Conservation (phyloP, 257 asterid genomes). For the Prunella vulgaris region DNA sequence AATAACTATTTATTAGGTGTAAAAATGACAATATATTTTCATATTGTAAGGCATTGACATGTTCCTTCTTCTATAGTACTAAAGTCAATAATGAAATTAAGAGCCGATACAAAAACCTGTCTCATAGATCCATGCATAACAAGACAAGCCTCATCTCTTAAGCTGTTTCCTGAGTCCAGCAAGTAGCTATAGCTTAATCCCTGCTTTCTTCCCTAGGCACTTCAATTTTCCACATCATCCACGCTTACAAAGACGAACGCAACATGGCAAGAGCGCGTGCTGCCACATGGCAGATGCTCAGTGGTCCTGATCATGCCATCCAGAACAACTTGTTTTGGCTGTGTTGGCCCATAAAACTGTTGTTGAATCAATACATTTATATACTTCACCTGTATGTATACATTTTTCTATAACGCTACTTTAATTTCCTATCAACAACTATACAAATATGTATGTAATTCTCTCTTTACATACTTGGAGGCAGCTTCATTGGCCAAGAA, state of each 20-base stretch:
- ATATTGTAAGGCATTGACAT: slow-evolving; percentile 7
- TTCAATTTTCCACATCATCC: not conserved
- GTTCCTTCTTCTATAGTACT: not conserved
- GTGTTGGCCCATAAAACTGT: slow-evolving; percentile 24
- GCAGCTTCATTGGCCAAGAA: slow-evolving; percentile 23
- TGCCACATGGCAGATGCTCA: slow-evolving; percentile 14
- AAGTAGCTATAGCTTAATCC: slow-evolving; percentile 6
- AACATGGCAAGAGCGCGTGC: not conserved
- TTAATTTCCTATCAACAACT: slow-evolving; percentile 27
- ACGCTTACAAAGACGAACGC: not conserved
- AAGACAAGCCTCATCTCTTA: not conserved
- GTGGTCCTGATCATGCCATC: slow-evolving; percentile 16
- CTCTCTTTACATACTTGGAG: slow-evolving; percentile 7
- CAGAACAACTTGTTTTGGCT: slow-evolving; percentile 21
- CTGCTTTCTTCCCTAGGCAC: slow-evolving; percentile 6
- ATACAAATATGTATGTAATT: slow-evolving; percentile 26
- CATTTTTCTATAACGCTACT: slow-evolving; percentile 20
- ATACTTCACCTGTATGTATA: slow-evolving; percentile 25
- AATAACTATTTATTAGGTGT: not conserved
- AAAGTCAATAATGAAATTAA: not conserved
- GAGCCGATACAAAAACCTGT: slow-evolving; percentile 2
- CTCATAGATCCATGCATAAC: not conserved
- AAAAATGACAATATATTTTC: not conserved
- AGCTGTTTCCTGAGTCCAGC: not conserved
- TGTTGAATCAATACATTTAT: slow-evolving; percentile 12